Conservation (phyloP, 2,329 filamentous ascomycete species). For the Plenodomus lindquistii region DNA sequence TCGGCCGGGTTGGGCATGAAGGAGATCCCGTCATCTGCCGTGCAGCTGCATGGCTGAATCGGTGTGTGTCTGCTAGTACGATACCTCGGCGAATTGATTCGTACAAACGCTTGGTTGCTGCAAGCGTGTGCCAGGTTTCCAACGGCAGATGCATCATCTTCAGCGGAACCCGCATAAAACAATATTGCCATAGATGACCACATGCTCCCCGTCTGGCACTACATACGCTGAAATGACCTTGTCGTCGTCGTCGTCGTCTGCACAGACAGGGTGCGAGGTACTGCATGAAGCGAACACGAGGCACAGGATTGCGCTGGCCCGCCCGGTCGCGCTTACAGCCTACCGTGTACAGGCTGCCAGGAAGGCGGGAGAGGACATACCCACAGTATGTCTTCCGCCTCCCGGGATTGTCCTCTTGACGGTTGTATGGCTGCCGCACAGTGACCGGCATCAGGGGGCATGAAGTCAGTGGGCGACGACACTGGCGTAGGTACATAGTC, state of each 20-base stretch:
- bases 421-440: slow-evolving; percentile 17
- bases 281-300: slow-evolving; percentile 28
- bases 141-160: slow-evolving; percentile 37
- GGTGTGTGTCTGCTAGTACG: slow-evolving; percentile 21
- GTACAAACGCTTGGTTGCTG: slow-evolving; percentile 18
- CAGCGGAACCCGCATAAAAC: slow-evolving; percentile 29
- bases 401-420: slow-evolving; percentile 10
- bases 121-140: slow-evolving; percentile 29
- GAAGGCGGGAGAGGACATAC: neutral
- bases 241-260: slow-evolving; percentile 1
- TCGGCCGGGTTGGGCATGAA: slow-evolving; percentile 25
- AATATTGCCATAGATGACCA: slow-evolving; percentile 26
- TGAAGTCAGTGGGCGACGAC: slow-evolving; percentile 10
- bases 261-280: slow-evolving; percentile 14
- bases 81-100: slow-evolving; percentile 36
- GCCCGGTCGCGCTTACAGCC: slow-evolving; percentile 1
- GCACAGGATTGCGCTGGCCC: slow-evolving; percentile 2
- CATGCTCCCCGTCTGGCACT: slow-evolving; percentile 12
- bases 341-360: neutral
- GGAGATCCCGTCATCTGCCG: slow-evolving; percentile 22
- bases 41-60: slow-evolving; percentile 22
- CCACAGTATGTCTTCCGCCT: slow-evolving; percentile 15
- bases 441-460: neutral
- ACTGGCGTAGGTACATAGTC: neutral
- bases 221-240: slow-evolving; percentile 11